Base-by-base conservation (phyloP, 306 rosid genomes). In the Inga oerstediana region DNA sequence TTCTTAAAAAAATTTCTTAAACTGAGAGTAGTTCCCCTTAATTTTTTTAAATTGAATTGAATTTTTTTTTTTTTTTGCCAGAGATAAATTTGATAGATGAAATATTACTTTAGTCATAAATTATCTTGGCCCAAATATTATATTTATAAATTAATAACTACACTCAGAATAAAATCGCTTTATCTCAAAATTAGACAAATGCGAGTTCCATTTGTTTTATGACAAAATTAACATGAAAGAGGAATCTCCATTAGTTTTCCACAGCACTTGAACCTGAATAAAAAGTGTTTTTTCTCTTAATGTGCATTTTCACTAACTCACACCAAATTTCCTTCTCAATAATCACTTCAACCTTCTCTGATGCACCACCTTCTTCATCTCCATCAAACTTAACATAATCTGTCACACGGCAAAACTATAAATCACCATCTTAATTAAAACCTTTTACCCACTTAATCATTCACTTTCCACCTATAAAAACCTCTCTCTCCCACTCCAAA, bases 401-500 rank as follows among this genome's bases (percentile, higher is more conserved):
- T 68, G 37, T 54, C 85, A 69, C 41, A 24, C 39, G 4, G 0
- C 35, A 64, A 27, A 64, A 64, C 69, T 13, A 30, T 5, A 64
- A 27, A 0, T 64, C 69, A 64, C 69, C 3, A 5, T 30, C 69
- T 12, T 5, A 64, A 64, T 27, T 4, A 14, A 44, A 58, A 32
- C 71, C 43, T 8, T 32, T 15, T 32, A 65, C 43, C 71, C 71
- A 65, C 2, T 10, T 14, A 13, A 14, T 32, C 43, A 65, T 65
- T 65, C 71, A 13, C 14, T 46, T 19, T 85, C 75, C 59, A 74
- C 58, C 85, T 77, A 87, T 83, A 88, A 84, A 84, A 83, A 79
- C 0, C 73, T 72, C 41, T 61, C 79, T 79, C 56, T 52, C 20
- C 12, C 20, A 61, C 56, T 72, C 22, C 32, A 3, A 58, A 37